These are phyloP conservation scores for Flaveria linearis DNA, from an alignment of 129 eudicot species.

Conservation along the genomic window DNA sequence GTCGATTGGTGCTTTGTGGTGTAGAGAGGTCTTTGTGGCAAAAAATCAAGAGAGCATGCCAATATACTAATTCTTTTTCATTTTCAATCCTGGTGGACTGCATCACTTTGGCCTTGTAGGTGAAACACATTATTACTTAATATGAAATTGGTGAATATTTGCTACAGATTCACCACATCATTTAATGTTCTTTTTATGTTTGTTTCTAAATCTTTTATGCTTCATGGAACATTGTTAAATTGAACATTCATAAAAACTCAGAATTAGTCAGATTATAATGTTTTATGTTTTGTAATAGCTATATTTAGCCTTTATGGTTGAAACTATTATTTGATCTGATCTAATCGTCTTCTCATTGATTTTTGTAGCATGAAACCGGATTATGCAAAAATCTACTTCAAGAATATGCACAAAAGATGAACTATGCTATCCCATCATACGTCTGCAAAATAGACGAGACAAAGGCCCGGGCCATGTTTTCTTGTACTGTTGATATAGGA, in stretches of 20 bases:
- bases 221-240: background rate
- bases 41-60: background rate
- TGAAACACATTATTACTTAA: background rate
- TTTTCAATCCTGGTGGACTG: background rate
- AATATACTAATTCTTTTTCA: background rate
- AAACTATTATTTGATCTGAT: no score
- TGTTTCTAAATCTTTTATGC: background rate
- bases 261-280: no score
- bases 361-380: conserved; percentile 84
- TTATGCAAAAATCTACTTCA: conserved; percentile 90
- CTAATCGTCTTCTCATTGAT: background rate
- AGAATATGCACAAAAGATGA: conserved; percentile 97
- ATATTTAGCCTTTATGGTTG: background rate
- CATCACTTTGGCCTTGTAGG: background rate
- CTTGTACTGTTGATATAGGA: conserved; percentile 83
- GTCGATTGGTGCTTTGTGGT: no score
- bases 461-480: conserved; percentile 44
- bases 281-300: no score
- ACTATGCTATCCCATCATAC: conserved; percentile 80
- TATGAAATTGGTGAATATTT: background rate
- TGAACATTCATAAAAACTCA: background rate
- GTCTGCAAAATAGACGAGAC: conserved; percentile 53
- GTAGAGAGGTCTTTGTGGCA: background rate
- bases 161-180: background rate
- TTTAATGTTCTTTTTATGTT: background rate